These are phyloP conservation scores for Candida dendrica DNA, from an alignment of 805 yeast genomes.

Conservation along the genomic window DNA sequence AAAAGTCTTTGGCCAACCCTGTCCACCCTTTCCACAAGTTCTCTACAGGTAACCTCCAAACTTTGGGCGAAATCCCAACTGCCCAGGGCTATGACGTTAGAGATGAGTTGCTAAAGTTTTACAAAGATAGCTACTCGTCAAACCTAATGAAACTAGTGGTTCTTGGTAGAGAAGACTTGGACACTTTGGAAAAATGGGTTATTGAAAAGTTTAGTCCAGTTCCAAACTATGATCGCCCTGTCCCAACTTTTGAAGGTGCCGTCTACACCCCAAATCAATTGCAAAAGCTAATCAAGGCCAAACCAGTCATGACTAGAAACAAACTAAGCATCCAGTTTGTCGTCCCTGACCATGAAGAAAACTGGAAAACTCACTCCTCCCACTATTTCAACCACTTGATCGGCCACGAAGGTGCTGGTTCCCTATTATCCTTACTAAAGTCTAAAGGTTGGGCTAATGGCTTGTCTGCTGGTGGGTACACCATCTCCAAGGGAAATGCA, in stretches of 20 bases:
- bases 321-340: constrained; percentile 60
- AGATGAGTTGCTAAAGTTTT: constrained; percentile 71
- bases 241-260: constrained; percentile 31
- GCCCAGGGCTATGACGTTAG: constrained; percentile 64
- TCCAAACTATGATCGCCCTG: constrained; percentile 34
- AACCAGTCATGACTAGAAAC: constrained; percentile 78
- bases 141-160: constrained; percentile 84
- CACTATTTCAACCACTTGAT: constrained; percentile 71
- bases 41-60: constrained; percentile 79
- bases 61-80: constrained; percentile 64
- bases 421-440: constrained; percentile 66
- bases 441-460: constrained; percentile 71
- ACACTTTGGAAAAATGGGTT: constrained; percentile 66
- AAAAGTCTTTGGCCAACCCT: constrained; percentile 64
- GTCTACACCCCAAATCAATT: constrained; percentile 46
- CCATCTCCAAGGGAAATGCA: constrained; percentile 60
- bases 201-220: constrained; percentile 56
- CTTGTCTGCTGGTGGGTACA: constrained; percentile 65
- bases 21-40: constrained; percentile 82
- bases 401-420: constrained; percentile 92
- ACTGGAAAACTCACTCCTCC: constrained; percentile 65
- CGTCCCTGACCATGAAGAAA: constrained; percentile 68
- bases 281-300: constrained; percentile 51
- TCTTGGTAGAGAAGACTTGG: constrained; percentile 74
- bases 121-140: constrained; percentile 67